Base-by-base conservation (phyloP, 345 rosid genomes). In the Moringa oleifera region DNA sequence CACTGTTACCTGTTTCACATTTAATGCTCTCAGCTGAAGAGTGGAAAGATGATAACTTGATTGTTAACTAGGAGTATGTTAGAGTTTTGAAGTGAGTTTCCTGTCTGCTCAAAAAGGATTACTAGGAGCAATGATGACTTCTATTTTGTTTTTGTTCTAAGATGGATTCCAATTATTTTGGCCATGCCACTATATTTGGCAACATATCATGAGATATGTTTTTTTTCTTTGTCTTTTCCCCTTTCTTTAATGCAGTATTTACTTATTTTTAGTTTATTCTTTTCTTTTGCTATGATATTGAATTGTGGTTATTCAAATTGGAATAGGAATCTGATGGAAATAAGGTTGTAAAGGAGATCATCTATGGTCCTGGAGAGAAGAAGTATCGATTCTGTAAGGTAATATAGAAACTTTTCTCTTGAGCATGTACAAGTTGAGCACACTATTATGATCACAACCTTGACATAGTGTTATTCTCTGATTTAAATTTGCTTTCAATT, bases 331-430 rank as follows among this genome's bases (percentile, higher is more conserved):
- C 82, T 49, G 83, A 82, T 83, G 96, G 83, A 62, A 41, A 71
- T 31, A 85, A 86, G 80, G 86, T 91, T 53, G 85, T 88, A 49
- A 83, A 85, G 1, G 86, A 86, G 25, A 61, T 82, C 67, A 86
- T 91, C 58, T 85, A 58, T 58, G 84, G 90, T 74, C 86, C 87
- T 10, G 87, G 94, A 64, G 72, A 64, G 28, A 89, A 80, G 73
- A 88, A 74, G 72, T 91, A 80, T 63, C 87, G 92, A 20, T 91
- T 36, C 36, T 91, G 98, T 73, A 91, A 91, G 98, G 98, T 91
- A 80, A 65, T 57, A 15, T 24, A 13, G 20, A 31, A 51, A 25
- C 46, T 59, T 57, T 55, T 60, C 24, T 53, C 28, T 37, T n/a
- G 51, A 28, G 11, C n/a, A 56, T 20, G 37, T 24, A 24, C 20